These are phyloP conservation scores for Entrophospora sp. DNA, from an alignment of 192 early-diverging fungal genomes.

Conservation along the genomic window DNA sequence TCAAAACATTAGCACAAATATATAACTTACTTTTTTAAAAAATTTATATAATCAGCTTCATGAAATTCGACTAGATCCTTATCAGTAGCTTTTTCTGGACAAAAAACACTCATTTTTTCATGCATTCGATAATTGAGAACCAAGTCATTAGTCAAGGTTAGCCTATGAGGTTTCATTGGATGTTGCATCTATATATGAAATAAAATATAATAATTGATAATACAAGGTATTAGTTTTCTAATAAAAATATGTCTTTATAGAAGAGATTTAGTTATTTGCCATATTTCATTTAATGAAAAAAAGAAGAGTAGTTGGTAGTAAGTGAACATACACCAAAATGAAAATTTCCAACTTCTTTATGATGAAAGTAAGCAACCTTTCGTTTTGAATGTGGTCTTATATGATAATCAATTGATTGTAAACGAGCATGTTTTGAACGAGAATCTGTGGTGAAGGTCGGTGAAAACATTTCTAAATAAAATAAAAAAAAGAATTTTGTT, in stretches of 20 bases:
- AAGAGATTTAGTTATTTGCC: no score
- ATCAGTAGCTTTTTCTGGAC: slow-evolving; percentile 78
- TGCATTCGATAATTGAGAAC: slow-evolving; percentile 88
- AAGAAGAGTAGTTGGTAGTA: no score
- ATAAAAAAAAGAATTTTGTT: no score
- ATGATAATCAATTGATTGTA: background rate
- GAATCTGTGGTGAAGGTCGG: no score
- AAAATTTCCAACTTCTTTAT: slow-evolving; percentile 71
- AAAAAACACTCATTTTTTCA: slow-evolving; percentile 80
- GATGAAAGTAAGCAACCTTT: slow-evolving; percentile 65
- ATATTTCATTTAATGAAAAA: no score
- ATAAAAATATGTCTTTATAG: no score
- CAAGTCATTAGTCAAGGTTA: slow-evolving; percentile 90
- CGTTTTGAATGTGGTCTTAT: slow-evolving; percentile 48
- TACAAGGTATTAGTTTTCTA: background rate
- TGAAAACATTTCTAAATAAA: no score
- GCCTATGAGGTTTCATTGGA: slow-evolving; percentile 88
- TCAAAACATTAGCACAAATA: background rate
- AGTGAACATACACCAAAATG: slow-evolving; percentile 64
- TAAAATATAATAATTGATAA: background rate
- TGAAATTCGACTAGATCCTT: slow-evolving; percentile 92
- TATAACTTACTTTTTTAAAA: slow-evolving; percentile 62
- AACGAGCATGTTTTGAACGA: no score
- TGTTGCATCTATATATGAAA: slow-evolving; percentile 43
- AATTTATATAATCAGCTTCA: slow-evolving; percentile 92